phyloP scores from a whole-genome alignment of 2,329 filamentous ascomycete species.

The Colletotrichum lentis region DNA sequence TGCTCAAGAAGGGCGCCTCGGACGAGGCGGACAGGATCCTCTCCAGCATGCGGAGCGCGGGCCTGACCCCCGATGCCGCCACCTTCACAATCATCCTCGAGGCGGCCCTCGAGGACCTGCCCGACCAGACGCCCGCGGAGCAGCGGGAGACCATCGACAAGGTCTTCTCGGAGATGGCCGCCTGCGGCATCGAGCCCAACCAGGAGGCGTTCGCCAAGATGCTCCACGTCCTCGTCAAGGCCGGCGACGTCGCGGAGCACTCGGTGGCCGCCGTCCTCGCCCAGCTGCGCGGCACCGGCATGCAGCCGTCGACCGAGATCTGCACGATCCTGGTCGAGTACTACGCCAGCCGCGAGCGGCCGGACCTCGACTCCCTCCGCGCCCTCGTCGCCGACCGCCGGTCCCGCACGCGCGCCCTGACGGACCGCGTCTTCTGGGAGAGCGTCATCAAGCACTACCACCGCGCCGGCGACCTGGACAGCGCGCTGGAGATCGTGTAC shows the following conservation, averaged over 20 bases:
- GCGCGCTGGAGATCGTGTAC: slow-evolving; percentile 52
- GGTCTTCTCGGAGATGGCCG: slow-evolving; percentile 66
- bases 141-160: slow-evolving; percentile 62
- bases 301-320: slow-evolving; percentile 69
- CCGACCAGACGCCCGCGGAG: slow-evolving; percentile 53
- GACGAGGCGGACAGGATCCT: slow-evolving; percentile 63
- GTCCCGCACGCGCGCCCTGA: slow-evolving; percentile 36
- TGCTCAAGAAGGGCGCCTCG: slow-evolving; percentile 59
- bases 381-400: slow-evolving; percentile 63
- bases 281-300: slow-evolving; percentile 64
- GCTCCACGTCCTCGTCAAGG: slow-evolving; percentile 68
- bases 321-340: slow-evolving; percentile 77
- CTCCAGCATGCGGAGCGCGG: slow-evolving; percentile 63
- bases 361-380: slow-evolving; percentile 68
- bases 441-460: slow-evolving; percentile 37
- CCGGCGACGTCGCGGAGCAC: slow-evolving; percentile 51
- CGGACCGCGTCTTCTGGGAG: slow-evolving; percentile 42
- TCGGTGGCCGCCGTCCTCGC: slow-evolving; percentile 68
- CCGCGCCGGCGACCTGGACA: slow-evolving; percentile 30
- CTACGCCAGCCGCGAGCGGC: slow-evolving; percentile 67
- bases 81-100: slow-evolving; percentile 80
- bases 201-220: slow-evolving; percentile 73
- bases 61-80: slow-evolving; percentile 67
- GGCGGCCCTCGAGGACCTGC: slow-evolving; percentile 57
- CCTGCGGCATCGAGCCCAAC: slow-evolving; percentile 66